Conservation (phyloP, 2,329 filamentous ascomycete genomes). For the Thielaviopsis punctulata region DNA sequence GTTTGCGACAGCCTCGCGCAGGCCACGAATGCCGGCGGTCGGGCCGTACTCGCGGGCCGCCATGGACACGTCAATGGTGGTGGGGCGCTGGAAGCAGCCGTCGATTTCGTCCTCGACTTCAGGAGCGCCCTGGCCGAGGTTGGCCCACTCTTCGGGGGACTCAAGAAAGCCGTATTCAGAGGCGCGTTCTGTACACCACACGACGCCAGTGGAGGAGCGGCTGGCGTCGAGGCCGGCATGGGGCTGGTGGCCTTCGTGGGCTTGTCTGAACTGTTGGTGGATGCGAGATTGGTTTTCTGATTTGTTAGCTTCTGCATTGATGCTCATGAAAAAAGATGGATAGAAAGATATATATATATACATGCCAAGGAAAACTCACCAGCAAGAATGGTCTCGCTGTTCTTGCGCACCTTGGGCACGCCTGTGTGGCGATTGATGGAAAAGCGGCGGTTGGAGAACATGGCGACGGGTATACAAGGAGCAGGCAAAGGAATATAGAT, state of each 20-base stretch:
- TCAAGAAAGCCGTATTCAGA: slow-evolving; percentile 79
- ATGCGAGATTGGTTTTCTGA: slow-evolving; percentile 67
- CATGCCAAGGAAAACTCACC: neutral
- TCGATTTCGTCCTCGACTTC: slow-evolving; percentile 88
- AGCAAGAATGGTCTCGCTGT: slow-evolving; percentile 11
- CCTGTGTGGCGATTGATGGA: slow-evolving; percentile 51
- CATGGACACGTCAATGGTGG: slow-evolving; percentile 59
- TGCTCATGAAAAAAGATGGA: neutral
- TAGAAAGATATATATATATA: neutral
- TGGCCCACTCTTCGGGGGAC: slow-evolving; percentile 70
- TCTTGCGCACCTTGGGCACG: slow-evolving; percentile 29
- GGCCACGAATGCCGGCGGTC: slow-evolving; percentile 80
- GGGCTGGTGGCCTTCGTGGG: slow-evolving; percentile 78
- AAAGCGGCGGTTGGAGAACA: slow-evolving; percentile 41
- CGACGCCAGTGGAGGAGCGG: slow-evolving; percentile 78
- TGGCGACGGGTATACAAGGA: slow-evolving; percentile 17
- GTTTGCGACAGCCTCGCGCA: slow-evolving; percentile 74
- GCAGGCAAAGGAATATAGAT: too few relatives aligned
- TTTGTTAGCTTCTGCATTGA: neutral
- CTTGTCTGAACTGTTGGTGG: slow-evolving; percentile 75
- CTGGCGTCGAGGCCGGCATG: slow-evolving; percentile 82
- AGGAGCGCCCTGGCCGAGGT: slow-evolving; percentile 82
- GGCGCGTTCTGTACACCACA: slow-evolving; percentile 82
- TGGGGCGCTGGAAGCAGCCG: slow-evolving; percentile 72
- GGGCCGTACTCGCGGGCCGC: slow-evolving; percentile 79